phyloP scores from a whole-genome alignment of 2,329 filamentous ascomycete genomes.

The Paraconiothyrium sp. region DNA sequence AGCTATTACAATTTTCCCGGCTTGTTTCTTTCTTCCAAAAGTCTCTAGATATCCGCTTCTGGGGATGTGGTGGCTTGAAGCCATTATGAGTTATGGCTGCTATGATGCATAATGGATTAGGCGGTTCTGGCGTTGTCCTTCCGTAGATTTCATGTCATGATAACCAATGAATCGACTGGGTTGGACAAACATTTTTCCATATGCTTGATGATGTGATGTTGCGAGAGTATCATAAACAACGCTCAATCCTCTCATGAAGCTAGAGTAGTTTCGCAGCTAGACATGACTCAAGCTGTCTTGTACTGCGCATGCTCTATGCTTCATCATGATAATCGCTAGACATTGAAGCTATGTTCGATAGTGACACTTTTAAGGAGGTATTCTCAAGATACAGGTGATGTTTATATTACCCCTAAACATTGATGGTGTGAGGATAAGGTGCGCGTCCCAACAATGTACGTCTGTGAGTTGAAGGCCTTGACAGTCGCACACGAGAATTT shows the following conservation, averaged over 20 bases:
- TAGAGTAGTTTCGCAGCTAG: not conserved
- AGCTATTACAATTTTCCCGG: conserved; percentile 41
- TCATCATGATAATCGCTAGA: not conserved
- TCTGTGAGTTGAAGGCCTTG: no score
- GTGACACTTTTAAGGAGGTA: no score
- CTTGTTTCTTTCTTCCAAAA: conserved; percentile 45
- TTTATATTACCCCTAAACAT: no score
- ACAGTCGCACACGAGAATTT: no score
- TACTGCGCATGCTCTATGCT: not conserved
- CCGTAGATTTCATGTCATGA: conserved; percentile 53
- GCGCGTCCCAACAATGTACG: no score
- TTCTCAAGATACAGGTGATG: not conserved
- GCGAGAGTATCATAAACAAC: not conserved
- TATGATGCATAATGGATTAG: conserved; percentile 51
- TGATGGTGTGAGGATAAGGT: no score
- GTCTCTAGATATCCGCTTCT: conserved; percentile 47
- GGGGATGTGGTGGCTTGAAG: conserved; percentile 51
- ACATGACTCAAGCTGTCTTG: not conserved
- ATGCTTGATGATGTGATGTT: conserved; percentile 4
- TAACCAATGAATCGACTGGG: conserved; percentile 51
- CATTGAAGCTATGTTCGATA: not conserved
- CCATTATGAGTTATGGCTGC: conserved; percentile 46
- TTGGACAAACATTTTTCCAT: conserved; percentile 24
- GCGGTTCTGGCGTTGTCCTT: conserved; percentile 47
- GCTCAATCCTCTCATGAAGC: no score